Evolutionary conservation across 345 rosid species (phyloP).

Genomic region (Euphorbia lathyris): DNA sequence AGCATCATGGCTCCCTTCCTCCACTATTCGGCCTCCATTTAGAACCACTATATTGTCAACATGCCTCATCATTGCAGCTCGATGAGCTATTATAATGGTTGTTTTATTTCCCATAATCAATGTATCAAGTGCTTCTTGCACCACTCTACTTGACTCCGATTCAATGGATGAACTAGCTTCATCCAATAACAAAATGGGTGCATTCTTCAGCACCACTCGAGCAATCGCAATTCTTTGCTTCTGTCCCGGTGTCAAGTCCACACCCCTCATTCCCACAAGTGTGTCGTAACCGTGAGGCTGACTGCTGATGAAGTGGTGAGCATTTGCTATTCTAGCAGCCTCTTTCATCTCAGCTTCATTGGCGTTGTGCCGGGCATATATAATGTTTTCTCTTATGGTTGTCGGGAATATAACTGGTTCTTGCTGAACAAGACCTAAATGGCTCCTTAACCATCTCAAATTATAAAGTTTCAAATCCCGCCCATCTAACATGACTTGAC

Average conservation of each 20-base stretch:
- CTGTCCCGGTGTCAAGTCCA: slow-evolving; percentile 97
- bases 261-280: slow-evolving; percentile 98
- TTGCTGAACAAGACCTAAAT: slow-evolving; percentile 94
- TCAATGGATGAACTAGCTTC: slow-evolving; percentile 97
- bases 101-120: slow-evolving; percentile 97
- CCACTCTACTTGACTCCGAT: slow-evolving; percentile 96
- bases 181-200: slow-evolving; percentile 84
- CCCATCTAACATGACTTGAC: slow-evolving; percentile 91
- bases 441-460: slow-evolving; percentile 91
- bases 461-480: slow-evolving; percentile 87
- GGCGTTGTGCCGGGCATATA: slow-evolving; percentile 96
- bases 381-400: slow-evolving; percentile 90
- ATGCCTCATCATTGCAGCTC: slow-evolving; percentile 97
- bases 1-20: slow-evolving; percentile 89
- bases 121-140: slow-evolving; percentile 93
- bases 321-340: slow-evolving; percentile 99
- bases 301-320: slow-evolving; percentile 98
- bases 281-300: slow-evolving; percentile 98
- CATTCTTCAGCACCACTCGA: slow-evolving; percentile 91
- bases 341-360: slow-evolving; percentile 98
- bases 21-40: slow-evolving; percentile 94
- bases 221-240: slow-evolving; percentile 97
- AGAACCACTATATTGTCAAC: slow-evolving; percentile 97
- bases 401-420: slow-evolving; percentile 97
- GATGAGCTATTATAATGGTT: slow-evolving; percentile 86